Percentiles rank a stretch among this genome's conserved stretches.
phyloP scores from a whole-genome alignment of 2,329 filamentous ascomycete species.

The Sporothrix mexicana region DNA sequence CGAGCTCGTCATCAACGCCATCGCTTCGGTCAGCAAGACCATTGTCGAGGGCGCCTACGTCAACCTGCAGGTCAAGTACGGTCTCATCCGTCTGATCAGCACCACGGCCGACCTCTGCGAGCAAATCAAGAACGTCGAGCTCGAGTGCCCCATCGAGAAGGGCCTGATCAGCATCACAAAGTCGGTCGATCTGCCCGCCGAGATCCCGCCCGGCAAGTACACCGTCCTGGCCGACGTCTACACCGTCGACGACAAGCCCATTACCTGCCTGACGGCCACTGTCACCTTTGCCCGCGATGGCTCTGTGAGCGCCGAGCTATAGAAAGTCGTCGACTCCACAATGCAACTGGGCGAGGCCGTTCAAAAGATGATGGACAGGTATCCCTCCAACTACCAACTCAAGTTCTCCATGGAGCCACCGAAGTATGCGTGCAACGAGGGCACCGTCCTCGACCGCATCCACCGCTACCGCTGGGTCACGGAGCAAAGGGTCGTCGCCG shows the following conservation, averaged over 20 bases:
- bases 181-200: conserved; percentile 79
- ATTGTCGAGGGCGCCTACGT: conserved; percentile 83
- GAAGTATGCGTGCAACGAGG: no score
- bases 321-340: background rate
- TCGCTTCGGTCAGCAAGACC: conserved; percentile 72
- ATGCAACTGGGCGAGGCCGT: background rate
- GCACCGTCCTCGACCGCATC: no score
- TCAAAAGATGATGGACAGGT: no score
- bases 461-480: no score
- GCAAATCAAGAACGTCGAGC: conserved; percentile 83
- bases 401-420: background rate
- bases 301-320: conserved; percentile 30
- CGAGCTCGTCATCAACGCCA: conserved; percentile 77
- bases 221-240: conserved; percentile 85
- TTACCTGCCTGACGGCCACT: conserved; percentile 84
- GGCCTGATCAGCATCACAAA: conserved; percentile 77
- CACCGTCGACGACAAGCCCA: conserved; percentile 71
- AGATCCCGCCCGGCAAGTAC: conserved; percentile 95
- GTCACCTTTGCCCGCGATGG: conserved; percentile 63
- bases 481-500: no score
- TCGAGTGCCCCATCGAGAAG: conserved; percentile 85
- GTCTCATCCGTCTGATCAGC: conserved; percentile 85
- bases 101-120: conserved; percentile 86
- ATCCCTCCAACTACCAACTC: background rate
- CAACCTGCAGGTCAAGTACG: conserved; percentile 87